Conservation (phyloP, 345 rosid species). For the Citrus mangshanensis region DNA sequence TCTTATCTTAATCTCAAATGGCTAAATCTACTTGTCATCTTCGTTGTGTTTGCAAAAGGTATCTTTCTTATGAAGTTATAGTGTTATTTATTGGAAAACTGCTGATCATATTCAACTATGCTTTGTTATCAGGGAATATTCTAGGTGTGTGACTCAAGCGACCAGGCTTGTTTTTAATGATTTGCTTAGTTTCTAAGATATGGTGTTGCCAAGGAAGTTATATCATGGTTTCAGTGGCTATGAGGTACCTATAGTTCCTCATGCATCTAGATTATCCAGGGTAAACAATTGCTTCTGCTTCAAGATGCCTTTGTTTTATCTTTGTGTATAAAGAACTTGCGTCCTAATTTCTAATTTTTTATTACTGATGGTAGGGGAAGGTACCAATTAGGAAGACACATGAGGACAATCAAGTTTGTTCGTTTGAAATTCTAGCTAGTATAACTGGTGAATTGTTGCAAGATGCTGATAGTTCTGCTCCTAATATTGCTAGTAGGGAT, state of each 20-base stretch:
- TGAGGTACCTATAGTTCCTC: constrained; percentile 75
- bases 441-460: constrained; percentile 31
- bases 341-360: neutral
- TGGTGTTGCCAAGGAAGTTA: constrained; percentile 82
- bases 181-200: constrained; percentile 33
- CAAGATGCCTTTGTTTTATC: neutral
- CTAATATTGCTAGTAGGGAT: neutral
- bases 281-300: constrained; percentile 32
- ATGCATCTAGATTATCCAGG: constrained; percentile 83
- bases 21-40: neutral
- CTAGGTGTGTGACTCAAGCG: constrained; percentile 6
- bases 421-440: constrained; percentile 33
- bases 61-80: neutral
- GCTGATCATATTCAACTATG: neutral
- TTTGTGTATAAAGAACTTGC: neutral
- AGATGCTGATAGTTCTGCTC: constrained; percentile 14
- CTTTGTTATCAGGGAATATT: neutral
- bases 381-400: constrained; percentile 20
- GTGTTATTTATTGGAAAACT: neutral
- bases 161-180: constrained; percentile 19
- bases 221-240: constrained; percentile 87
- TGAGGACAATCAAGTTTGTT: constrained; percentile 2
- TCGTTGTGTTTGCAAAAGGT: neutral
- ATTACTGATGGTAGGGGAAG: constrained; percentile 22
- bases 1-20: neutral